Evolutionary conservation across 192 early-diverging fungal species (phyloP), one percentile per base, ranked within the genome.

Genomic region (Coemansia sp.): DNA sequence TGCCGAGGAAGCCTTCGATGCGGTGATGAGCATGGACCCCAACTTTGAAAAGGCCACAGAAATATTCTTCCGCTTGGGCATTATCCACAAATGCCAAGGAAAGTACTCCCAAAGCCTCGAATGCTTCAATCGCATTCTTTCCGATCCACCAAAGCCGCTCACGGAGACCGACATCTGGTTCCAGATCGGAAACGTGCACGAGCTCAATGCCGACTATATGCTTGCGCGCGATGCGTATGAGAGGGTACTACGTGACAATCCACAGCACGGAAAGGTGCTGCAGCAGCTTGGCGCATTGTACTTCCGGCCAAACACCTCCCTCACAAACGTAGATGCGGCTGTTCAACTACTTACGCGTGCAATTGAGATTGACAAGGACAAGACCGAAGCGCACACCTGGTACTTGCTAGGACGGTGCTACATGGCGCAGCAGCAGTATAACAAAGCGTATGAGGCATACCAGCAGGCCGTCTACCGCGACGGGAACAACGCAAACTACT

Each of bases 261-360:
- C 98, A 15, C 91, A 91, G 70, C 95, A 97, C 62, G 92, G 93
- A 49, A 98, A 98, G 72, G 96, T 96, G 21, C 70, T 99, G 11
- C 96, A 97, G 71, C 96, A 99, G 77, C 86, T 97, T 10, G 98
- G 96, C 5, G 96, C 95, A 90, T 87, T 99, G n/a, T 97, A 95
- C 77, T 94, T 95, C 74, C 93, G 93, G 76, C 89, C 88, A 65
- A 88, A 89, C 48, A 88, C 95, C 5, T 83, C 74, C 9, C 95
- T 97, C 62, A 86, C 81, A 70, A 95, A 96, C 76, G 89, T 93
- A 69, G 92, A 94, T 18, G 77, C 85, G 10, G 96, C 97, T 2
- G 90, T 95, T 18, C 83, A 85, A 57, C 93, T 90, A 56, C 81
- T 99, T 57, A 92, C 86, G 2, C 90, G 90, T 21, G 94, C 95